Evolutionary conservation across 2,329 filamentous ascomycete species (phyloP).

Genomic region (Ophiostoma himal-ulmi): DNA sequence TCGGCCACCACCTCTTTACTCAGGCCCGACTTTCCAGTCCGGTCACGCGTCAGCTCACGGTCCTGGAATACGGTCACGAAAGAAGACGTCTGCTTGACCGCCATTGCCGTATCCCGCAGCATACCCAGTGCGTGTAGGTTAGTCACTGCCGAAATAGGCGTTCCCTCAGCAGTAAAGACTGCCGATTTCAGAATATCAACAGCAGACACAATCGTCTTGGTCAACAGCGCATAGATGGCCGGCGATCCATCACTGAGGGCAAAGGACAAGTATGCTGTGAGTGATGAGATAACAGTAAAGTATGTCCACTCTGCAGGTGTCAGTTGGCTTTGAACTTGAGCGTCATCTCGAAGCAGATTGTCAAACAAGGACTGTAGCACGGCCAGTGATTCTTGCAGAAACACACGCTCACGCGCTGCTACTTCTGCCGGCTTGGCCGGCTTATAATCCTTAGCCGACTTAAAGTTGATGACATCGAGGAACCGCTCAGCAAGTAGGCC

Average conservation of each 20-base stretch:
- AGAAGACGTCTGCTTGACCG: slow-evolving; percentile 31
- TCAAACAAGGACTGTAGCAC: slow-evolving; percentile 41
- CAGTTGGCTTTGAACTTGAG: slow-evolving; percentile 29
- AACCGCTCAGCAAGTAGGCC: slow-evolving; percentile 47
- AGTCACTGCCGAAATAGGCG: slow-evolving; percentile 30
- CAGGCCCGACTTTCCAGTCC: slow-evolving; percentile 32
- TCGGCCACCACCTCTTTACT: slow-evolving; percentile 34
- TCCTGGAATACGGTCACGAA: slow-evolving; percentile 33
- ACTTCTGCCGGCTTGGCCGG: slow-evolving; percentile 37
- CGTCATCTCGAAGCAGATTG: slow-evolving; percentile 33
- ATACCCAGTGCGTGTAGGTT: slow-evolving; percentile 36
- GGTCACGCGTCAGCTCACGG: slow-evolving; percentile 33
- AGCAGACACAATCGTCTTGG: slow-evolving; percentile 18
- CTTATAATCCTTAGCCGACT: slow-evolving; percentile 48
- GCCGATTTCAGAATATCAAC: slow-evolving; percentile 23
- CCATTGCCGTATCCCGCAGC: slow-evolving; percentile 36
- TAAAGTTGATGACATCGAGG: slow-evolving; percentile 45
- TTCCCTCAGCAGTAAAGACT: slow-evolving; percentile 9
- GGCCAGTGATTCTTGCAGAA: slow-evolving; percentile 39
- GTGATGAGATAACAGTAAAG: slow-evolving; percentile 40
- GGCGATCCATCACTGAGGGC: slow-evolving; percentile 25
- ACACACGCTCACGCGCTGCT: slow-evolving; percentile 40
- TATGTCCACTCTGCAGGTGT: slow-evolving; percentile 41
- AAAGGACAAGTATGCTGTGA: slow-evolving; percentile 32
- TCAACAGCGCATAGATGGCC: neutral